Evolutionary conservation across 805 yeast species (phyloP), one percentile per base, ranked within the genome.

Genomic region (Blastobotrys chiropterorum): DNA sequence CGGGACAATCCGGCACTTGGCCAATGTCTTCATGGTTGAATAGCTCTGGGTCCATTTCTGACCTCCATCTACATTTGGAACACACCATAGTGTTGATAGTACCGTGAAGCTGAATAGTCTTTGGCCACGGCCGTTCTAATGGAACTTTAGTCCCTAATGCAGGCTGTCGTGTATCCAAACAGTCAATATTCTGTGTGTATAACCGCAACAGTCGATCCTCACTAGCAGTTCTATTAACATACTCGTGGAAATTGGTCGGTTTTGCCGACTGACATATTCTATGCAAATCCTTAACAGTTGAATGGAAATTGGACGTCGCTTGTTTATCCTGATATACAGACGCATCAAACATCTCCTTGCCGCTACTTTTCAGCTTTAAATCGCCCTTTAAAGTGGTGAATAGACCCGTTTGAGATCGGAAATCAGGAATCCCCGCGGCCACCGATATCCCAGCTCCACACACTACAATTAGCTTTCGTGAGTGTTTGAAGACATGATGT

Each of bases 391-490:
- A 66, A 13, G 79, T 78, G 51, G 79, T 78, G 63, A 90, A 87
- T 46, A 90, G 73, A 1, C 96, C 96, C 54, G 81, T 72, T 16
- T 54, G 52, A 5, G 95, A 85, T 63, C 97, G 71, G 63, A 89
- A 85, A 61, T 85, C 94, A 2, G 96, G 96, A 40, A 89, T 90
- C 3, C 97, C 97, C 0, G 95, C 88, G 26, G 86, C 85, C 50
- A 90, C 94, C 11, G 96, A 87, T 16, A 87, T 80, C 2, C 97
- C 97, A 15, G 97, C 97, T 8, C 97, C 97, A 0, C 90, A 80
- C 26, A 90, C 75, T 26, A 84, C 78, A 1, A 87, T 75, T 30
- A 83, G 71, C 55, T 77, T 76, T 56, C 75, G 79, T 30, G 90
- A 74, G 58, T 83, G 73, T 34, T 64, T 66, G 20, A 83, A 62